phyloP scores from a whole-genome alignment of 108 stramenopile species.

The Nitzschia sp. region DNA sequence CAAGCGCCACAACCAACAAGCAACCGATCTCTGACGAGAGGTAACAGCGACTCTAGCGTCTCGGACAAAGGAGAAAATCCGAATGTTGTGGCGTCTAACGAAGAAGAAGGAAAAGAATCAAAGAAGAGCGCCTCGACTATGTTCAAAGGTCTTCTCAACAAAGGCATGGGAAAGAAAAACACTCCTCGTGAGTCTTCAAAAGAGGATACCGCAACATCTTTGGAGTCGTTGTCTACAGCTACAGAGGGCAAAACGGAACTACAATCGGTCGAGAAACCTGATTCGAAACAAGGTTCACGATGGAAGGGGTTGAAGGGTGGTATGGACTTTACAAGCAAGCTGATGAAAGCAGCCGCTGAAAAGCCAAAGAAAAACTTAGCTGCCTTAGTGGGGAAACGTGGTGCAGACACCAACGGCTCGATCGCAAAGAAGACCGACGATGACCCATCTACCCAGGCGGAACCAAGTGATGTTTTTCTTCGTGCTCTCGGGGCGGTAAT shows the following conservation, averaged over 20 bases:
- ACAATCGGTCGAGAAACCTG: neutral
- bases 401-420: neutral
- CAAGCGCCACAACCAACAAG: too few species aligned
- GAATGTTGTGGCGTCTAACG: neutral
- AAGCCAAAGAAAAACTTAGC: neutral
- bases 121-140: neutral
- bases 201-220: neutral
- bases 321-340: slow-evolving; percentile 14
- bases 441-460: neutral
- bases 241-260: neutral
- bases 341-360: slow-evolving; percentile 4
- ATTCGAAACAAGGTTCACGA: neutral
- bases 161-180: neutral
- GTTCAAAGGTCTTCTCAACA: slow-evolving; percentile 3
- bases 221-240: neutral
- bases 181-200: neutral
- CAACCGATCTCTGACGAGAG: neutral
- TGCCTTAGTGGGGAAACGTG: too few species aligned
- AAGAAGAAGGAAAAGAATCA: neutral
- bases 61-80: neutral
- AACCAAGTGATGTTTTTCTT: neutral
- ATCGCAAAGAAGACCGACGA: neutral
- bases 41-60: slow-evolving; percentile 4
- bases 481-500: neutral
- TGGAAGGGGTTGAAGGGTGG: slow-evolving; percentile 7